phyloP scores from a whole-genome alignment of 441 rosid genomes.

The Euphorbia schlechtendalii region DNA sequence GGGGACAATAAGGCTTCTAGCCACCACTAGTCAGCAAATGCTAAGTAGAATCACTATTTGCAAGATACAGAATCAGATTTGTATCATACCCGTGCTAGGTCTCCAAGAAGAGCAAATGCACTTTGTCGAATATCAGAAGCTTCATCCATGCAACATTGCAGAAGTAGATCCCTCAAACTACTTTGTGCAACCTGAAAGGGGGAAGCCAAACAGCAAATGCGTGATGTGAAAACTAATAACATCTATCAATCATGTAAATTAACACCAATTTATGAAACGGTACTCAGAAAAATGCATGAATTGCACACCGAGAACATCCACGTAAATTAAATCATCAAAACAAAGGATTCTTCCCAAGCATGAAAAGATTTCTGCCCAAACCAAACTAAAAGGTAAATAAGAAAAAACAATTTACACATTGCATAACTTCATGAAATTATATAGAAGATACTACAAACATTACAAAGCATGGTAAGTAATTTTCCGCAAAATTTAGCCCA shows the following conservation, averaged over 20 bases:
- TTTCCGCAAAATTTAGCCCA: constrained; percentile 2
- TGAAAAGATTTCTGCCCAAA: not conserved
- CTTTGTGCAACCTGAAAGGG: constrained; percentile 66
- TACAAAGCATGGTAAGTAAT: not conserved
- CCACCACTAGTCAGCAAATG: not conserved
- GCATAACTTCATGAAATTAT: not conserved
- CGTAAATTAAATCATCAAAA: not conserved
- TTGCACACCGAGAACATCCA: not conserved
- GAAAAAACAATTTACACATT: not conserved
- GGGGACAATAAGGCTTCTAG: constrained; percentile 12
- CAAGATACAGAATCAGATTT: constrained; percentile 9
- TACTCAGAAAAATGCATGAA: not conserved
- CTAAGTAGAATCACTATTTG: not conserved
- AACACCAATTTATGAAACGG: not conserved
- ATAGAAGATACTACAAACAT: not conserved
- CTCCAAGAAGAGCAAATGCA: constrained; percentile 97
- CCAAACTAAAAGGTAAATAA: not conserved
- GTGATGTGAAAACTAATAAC: not conserved
- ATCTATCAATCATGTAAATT: not conserved
- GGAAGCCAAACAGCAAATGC: constrained; percentile 5
- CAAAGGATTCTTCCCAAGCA: not conserved
- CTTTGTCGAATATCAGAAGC: constrained; percentile 89
- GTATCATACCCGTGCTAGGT: constrained; percentile 80
- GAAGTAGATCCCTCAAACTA: constrained; percentile 76
- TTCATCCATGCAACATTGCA: constrained; percentile 92